Conservation (phyloP, 192 early-diverging fungal genomes). For the Coemansia sp. region DNA sequence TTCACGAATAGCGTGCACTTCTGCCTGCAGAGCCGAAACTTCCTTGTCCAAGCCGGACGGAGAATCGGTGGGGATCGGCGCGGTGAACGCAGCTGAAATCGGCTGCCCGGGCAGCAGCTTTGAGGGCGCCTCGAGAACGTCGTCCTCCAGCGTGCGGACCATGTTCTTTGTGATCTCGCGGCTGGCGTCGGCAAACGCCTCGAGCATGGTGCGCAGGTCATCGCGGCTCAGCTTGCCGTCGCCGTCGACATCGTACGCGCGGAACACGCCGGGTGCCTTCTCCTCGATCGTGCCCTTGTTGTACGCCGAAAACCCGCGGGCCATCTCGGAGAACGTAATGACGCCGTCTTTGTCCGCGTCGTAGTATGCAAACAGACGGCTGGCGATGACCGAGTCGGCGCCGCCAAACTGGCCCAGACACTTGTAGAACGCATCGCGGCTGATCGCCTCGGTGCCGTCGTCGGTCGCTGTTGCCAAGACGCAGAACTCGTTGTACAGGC, state of each 20-base stretch:
- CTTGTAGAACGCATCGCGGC: slow-evolving; percentile 72
- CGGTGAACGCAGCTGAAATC: slow-evolving; percentile 86
- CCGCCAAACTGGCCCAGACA: slow-evolving; percentile 86
- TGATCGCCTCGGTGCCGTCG: slow-evolving; percentile 69
- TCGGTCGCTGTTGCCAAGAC: slow-evolving; percentile 69
- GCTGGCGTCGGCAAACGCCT: slow-evolving; percentile 87
- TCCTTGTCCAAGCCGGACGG: slow-evolving; percentile 34
- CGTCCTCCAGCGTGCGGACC: slow-evolving; percentile 86
- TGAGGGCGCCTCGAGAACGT: slow-evolving; percentile 61
- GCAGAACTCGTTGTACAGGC: slow-evolving; percentile 85
- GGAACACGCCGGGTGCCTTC: slow-evolving; percentile 74
- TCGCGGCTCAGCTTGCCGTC: slow-evolving; percentile 82
- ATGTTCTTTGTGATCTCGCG: slow-evolving; percentile 88
- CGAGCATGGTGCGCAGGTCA: slow-evolving; percentile 86
- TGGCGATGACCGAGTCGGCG: slow-evolving; percentile 80
- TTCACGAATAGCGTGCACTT: slow-evolving; percentile 19
- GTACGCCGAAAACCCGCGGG: slow-evolving; percentile 73
- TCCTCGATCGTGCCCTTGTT: slow-evolving; percentile 89
- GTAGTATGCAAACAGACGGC: slow-evolving; percentile 86
- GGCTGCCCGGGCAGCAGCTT: slow-evolving; percentile 63
- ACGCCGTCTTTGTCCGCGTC: slow-evolving; percentile 77
- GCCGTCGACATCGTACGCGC: slow-evolving; percentile 88
- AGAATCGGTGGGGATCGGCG: slow-evolving; percentile 63
- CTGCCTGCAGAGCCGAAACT: slow-evolving; percentile 41
- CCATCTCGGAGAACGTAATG: slow-evolving; percentile 83